Evolutionary conservation across 2,329 filamentous ascomycete genomes (phyloP).

Genomic region (Hyphodiscus sp.): DNA sequence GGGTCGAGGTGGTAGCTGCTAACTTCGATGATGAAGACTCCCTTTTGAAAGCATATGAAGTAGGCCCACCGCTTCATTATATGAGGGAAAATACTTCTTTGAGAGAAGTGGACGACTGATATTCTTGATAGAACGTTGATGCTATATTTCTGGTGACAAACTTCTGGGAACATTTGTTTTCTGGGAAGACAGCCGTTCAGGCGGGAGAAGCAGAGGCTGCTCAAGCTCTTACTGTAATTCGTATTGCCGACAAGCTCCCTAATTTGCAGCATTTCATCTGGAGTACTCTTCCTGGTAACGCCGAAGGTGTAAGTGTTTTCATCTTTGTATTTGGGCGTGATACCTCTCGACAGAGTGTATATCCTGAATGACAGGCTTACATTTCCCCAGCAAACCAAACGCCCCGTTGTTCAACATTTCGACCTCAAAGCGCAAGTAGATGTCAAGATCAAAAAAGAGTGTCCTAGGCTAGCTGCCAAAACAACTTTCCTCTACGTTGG

Average conservation of each 20-base stretch:
- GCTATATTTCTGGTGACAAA: conserved; percentile 1
- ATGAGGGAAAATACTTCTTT: too few relatives aligned
- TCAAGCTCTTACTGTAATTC: neutral
- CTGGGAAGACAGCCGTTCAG: neutral
- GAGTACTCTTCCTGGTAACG: neutral
- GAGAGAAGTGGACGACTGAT: too few relatives aligned
- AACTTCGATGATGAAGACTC: too few relatives aligned
- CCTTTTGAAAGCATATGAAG: too few relatives aligned
- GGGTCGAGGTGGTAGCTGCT: too few relatives aligned
- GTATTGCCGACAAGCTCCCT: neutral
- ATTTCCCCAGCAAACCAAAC: neutral
- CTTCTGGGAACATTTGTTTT: neutral
- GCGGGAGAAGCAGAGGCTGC: neutral
- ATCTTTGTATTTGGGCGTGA: conserved; percentile 40
- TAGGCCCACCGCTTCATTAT: too few relatives aligned
- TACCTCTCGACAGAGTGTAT: too few relatives aligned
- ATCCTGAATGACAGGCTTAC: too few relatives aligned
- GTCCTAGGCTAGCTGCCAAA: conserved; percentile 18
- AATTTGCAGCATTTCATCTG: neutral
- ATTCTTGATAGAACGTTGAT: conserved; percentile 6
- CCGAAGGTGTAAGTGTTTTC: neutral
- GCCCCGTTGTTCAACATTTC: conserved; percentile 29
- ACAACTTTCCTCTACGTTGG: conserved; percentile 26
- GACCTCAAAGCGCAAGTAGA: conserved; percentile 24
- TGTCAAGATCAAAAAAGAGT: conserved; percentile 19